Conservation (phyloP, 768 basidiomycete species). For the Lactifluus subvellereus region DNA sequence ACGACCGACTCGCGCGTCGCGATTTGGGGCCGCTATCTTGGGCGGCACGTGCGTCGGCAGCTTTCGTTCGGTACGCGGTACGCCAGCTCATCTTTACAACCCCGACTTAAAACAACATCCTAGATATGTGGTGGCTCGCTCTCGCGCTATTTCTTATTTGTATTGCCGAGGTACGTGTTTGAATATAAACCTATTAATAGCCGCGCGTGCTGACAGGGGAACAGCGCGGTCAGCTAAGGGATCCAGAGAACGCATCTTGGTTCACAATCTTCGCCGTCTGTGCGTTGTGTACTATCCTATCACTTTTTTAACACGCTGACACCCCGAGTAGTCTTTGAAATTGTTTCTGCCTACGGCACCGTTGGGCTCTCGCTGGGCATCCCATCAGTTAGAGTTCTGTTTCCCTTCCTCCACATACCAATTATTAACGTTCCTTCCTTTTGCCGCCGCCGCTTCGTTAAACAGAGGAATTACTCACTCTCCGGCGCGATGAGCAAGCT, state of each 20-base stretch:
- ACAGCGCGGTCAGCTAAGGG: slow-evolving; percentile 30
- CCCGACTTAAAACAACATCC: background rate
- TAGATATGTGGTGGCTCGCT: slow-evolving; percentile 45
- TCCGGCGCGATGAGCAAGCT: slow-evolving; percentile 54
- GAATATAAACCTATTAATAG: background rate
- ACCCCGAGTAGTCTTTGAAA: slow-evolving; percentile 13
- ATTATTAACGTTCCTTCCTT: slow-evolving; percentile 26
- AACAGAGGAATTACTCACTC: slow-evolving; percentile 37
- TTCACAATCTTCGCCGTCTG: slow-evolving; percentile 41
- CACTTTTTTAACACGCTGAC: slow-evolving; percentile 30
- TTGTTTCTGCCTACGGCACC: slow-evolving; percentile 27
- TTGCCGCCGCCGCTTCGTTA: background rate
- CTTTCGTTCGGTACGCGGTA: slow-evolving; percentile 41
- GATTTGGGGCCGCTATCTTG: slow-evolving; percentile 36
- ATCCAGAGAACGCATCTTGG: slow-evolving; percentile 30
- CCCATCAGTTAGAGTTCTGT: slow-evolving; percentile 31
- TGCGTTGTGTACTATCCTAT: slow-evolving; percentile 10
- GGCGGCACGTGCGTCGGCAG: slow-evolving; percentile 41
- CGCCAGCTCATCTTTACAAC: background rate
- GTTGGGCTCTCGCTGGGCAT: slow-evolving; percentile 44
- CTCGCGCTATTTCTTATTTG: slow-evolving; percentile 45
- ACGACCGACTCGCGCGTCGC: slow-evolving; percentile 28
- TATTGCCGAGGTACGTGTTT: slow-evolving; percentile 37
- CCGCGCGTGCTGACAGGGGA: background rate
- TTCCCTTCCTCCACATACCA: slow-evolving; percentile 32